Evolutionary conservation across 2,329 filamentous ascomycete species (phyloP), one percentile per base, ranked within the genome.

Genomic region (Arthrobotrys pseudoclavata): DNA sequence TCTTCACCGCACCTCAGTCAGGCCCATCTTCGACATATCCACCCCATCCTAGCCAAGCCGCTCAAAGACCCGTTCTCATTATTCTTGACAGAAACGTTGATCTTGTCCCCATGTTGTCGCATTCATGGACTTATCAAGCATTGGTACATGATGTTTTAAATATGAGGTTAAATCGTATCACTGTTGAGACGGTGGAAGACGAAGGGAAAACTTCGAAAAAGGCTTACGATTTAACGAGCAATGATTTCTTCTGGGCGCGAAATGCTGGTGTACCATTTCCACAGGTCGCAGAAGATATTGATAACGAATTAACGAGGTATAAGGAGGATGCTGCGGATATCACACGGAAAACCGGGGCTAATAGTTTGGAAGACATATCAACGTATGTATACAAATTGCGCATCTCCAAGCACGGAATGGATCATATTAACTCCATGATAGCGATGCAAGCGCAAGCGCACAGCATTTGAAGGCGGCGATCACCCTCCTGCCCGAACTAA

Each of bases 381-480:
- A 79, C 79, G 80, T 80, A 79, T 4, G 76, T 60, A 48, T 60
- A 31, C 26, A 5, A 29, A n/a, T 24, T 6, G 1, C 6, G 12
- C 10, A 45, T 20, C 5, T 26, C 5, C 10, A 12, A 20, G 52
- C 13, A 31, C 75, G n/a, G 64, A 71, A 24, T 48, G 75, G 69
- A 69, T n/a, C 50, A 69, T 69, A 9, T 76, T 40, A 79, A 80
- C 53, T 18, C 4, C n/a, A 40, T 45, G 55, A 69, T 57, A 94
- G 93, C 80, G 94, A 97, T 82, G 93, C 92, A 0, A 92, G 91
- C 81, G 91, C 93, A 45, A 97, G 93, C 71, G 94, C 96, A 15
- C 93, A 96, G 81, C 96, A 99, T 83, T 88, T 99, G 53, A 99
- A 98, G 84, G 93, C 94, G 2, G 96, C 95, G 12, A 97, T 99